These are phyloP conservation scores for Rhinocladiella mackenziei DNA, from an alignment of 2,329 filamentous ascomycete genomes.

Conservation along the genomic window DNA sequence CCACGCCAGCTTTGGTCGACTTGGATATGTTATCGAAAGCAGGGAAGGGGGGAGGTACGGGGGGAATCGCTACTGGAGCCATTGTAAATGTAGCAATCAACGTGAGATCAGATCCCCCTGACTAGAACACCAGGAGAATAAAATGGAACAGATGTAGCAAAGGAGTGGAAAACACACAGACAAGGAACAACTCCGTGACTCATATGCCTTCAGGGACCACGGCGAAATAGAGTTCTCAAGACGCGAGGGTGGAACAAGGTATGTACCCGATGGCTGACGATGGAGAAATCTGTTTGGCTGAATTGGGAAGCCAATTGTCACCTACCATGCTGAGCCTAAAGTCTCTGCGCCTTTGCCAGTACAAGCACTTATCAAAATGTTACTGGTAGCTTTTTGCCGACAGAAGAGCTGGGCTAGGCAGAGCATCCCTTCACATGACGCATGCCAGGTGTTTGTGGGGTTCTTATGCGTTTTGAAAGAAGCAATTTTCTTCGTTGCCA, in stretches of 20 bases:
- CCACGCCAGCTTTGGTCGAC: constrained; percentile 27
- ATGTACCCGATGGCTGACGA: neutral
- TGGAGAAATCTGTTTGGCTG: neutral
- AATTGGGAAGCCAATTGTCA: neutral
- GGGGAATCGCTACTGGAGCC: constrained; percentile 24
- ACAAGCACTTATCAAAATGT: constrained; percentile 12
- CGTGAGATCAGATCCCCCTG: too few relatives aligned
- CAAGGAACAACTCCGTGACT: constrained; percentile 12
- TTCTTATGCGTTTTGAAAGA: neutral
- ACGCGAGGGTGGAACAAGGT: neutral
- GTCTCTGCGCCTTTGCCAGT: constrained; percentile 10
- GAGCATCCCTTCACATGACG: constrained; percentile 1
- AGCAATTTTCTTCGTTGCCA: constrained; percentile 6
- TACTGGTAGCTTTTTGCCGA: neutral
- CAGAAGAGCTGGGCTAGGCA: neutral
- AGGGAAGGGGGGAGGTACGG: constrained; percentile 20
- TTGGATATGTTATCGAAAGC: constrained; percentile 24
- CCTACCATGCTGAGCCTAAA: neutral
- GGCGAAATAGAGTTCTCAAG: neutral
- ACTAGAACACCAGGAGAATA: too few relatives aligned
- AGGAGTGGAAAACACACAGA: neutral
- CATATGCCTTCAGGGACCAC: constrained; percentile 11
- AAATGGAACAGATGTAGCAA: neutral
- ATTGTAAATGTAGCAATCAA: too few relatives aligned
- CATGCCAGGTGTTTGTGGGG: neutral